phyloP scores from a whole-genome alignment of 2,329 filamentous ascomycete genomes.

The Fusarium penzigii region DNA sequence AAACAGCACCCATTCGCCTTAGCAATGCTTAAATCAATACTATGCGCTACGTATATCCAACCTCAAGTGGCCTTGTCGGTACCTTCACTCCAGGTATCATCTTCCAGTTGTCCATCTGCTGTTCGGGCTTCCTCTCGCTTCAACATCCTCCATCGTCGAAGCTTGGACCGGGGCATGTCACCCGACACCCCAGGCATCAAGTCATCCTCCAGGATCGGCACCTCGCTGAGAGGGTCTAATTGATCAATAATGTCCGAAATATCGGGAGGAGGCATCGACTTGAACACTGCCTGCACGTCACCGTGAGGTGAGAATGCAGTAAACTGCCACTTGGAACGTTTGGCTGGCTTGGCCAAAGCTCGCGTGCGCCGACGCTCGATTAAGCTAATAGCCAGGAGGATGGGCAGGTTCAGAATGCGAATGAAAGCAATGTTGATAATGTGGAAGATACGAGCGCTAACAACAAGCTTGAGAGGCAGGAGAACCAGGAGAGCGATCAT shows the following conservation, averaged over 20 bases:
- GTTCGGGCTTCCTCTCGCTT: constrained; percentile 18
- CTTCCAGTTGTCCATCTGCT: constrained; percentile 3
- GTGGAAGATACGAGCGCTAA: constrained; percentile 67
- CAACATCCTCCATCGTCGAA: constrained; percentile 23
- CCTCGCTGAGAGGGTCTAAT: constrained; percentile 36
- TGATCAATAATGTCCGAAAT: constrained; percentile 37
- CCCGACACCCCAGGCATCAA: constrained; percentile 31
- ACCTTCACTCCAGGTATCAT: constrained; percentile 14
- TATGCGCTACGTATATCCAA: neutral
- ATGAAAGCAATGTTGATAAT: constrained; percentile 69
- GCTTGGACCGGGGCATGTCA: constrained; percentile 25
- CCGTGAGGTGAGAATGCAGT: constrained; percentile 56
- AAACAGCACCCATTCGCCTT: constrained; percentile 16
- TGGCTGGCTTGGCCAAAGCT: constrained; percentile 19
- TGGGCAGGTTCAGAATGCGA: constrained; percentile 62
- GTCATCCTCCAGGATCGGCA: constrained; percentile 36
- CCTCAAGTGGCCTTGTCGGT: constrained; percentile 15
- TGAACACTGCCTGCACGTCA: constrained; percentile 61
- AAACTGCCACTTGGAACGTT: constrained; percentile 44
- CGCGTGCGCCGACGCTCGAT: constrained; percentile 61
- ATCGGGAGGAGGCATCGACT: constrained; percentile 54
- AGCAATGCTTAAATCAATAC: constrained; percentile 8
- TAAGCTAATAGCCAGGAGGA: constrained; percentile 60
- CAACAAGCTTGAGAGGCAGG: constrained; percentile 64
- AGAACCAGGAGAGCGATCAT: constrained; percentile 63